Base-by-base conservation (phyloP, 257 asterid genomes). In the Solanum virginianum region DNA sequence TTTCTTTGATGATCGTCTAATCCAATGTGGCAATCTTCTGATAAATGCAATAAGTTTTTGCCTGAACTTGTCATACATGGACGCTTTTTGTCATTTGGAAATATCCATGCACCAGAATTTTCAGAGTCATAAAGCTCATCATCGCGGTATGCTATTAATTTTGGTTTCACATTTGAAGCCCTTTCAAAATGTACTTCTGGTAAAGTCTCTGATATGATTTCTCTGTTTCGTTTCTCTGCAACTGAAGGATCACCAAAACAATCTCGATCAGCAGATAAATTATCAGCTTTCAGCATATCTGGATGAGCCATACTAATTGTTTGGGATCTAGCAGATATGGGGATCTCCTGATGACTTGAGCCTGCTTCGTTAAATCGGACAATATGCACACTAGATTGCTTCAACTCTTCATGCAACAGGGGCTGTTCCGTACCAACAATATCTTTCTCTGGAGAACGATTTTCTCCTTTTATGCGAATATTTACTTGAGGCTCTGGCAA, bases 51-150 rank as follows among this genome's bases (percentile, higher is more conserved):
- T 56, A 57, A 86, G 55, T 85, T 87, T 66, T 92, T 71, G 87
- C 95, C 95, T 86, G 98, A 95, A 87, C 95, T 93, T 72, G 97
- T 94, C 85, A 90, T 80, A 88, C 97, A 93, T 83, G 91, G 85
- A 88, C 63, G 88, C 47, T 88, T 88, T 17, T 87, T 84, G 92
- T 94, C 84, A 90, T 87, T 92, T 14, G 96, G 92, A 84, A 94
- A 92, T 88, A 91, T 92, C 97, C 95, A 91, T 90, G 88, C 84
- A 89, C 94, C 94, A 51, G 91, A 89, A 82, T 84, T 87, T 87
- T 90, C 91, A 75, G 87, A 83, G 51, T 87, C 79, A 85, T 85
- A 26, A 85, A 56, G 85, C 84, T 92, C 95, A 85, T 93, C 92
- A 86, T 85, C 83, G 32, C 63, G 86, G 75, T 47, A 83, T 51